Conservation (phyloP, 768 basidiomycete species). For the Melanogaster broomeanus region DNA sequence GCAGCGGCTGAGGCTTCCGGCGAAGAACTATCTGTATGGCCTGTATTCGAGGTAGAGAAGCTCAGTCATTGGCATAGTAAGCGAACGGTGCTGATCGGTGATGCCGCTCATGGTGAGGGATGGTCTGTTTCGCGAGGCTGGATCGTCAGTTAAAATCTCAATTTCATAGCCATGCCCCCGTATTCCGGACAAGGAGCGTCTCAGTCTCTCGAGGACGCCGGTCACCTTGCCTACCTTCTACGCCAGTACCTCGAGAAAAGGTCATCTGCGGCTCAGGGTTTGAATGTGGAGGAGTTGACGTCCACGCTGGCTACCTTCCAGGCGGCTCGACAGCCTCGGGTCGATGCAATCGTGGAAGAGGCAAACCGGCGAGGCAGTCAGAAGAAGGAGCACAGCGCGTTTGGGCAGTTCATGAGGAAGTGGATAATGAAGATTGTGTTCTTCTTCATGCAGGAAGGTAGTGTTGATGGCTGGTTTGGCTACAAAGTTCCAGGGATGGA, state of each 20-base stretch:
- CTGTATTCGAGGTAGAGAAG: constrained; percentile 25
- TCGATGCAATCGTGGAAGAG: constrained; percentile 27
- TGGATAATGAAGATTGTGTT: constrained; percentile 28
- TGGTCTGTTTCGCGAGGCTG: neutral
- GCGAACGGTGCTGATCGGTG: constrained; percentile 30
- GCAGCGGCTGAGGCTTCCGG: constrained; percentile 17
- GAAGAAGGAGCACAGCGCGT: constrained; percentile 21
- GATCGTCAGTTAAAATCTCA: neutral
- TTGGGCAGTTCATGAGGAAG: constrained; percentile 21
- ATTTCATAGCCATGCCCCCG: constrained; percentile 29
- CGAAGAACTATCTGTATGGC: constrained; percentile 25
- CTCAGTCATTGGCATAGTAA: constrained; percentile 26
- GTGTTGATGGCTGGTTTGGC: constrained; percentile 30
- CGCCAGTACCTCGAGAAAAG: constrained; percentile 9
- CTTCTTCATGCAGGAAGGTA: constrained; percentile 24
- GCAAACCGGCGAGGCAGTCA: constrained; percentile 25
- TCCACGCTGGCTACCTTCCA: constrained; percentile 23
- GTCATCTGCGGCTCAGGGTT: neutral
- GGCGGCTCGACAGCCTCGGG: constrained; percentile 21
- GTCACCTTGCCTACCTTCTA: constrained; percentile 30
- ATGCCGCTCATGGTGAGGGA: constrained; percentile 33
- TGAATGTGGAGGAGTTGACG: constrained; percentile 12
- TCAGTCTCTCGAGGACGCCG: constrained; percentile 32
- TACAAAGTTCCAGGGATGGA: constrained; percentile 32
- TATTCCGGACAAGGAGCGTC: constrained; percentile 34